These are phyloP conservation scores for Poa annua DNA, from an alignment of 176 grass and related monocot genomes.

Conservation along the genomic window DNA sequence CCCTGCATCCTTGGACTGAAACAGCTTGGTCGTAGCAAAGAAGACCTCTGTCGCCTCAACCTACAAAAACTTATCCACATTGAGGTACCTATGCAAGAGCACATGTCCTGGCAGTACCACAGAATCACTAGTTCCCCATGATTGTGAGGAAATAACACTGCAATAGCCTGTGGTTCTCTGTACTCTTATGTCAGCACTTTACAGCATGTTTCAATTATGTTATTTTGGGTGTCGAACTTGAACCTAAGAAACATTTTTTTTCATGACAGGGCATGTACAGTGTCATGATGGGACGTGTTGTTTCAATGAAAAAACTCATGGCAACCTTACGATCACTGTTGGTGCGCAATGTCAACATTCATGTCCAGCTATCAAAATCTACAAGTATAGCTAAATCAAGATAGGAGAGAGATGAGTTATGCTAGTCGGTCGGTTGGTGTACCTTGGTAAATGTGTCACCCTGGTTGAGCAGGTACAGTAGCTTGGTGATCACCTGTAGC, in stretches of 20 bases:
- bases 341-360: background rate
- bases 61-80: slow-evolving; percentile 47
- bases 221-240: background rate
- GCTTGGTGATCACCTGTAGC: slow-evolving; percentile 94
- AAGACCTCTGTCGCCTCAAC: slow-evolving; percentile 95
- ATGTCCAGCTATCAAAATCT: background rate
- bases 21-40: slow-evolving; percentile 94
- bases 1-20: slow-evolving; percentile 93
- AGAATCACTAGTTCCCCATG: background rate
- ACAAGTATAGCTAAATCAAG: background rate
- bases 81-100: slow-evolving; percentile 17
- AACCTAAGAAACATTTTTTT: background rate
- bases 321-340: background rate
- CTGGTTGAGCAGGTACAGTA: slow-evolving; percentile 98
- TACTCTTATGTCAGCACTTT: slow-evolving; percentile 6
- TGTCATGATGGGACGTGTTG: background rate
- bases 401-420: background rate
- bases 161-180: background rate
- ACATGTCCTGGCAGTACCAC: background rate
- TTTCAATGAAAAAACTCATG: background rate
- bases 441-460: slow-evolving; percentile 98
- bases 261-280: background rate
- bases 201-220: background rate
- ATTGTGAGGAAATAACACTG: background rate
- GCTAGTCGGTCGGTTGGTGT: background rate